These are phyloP conservation scores for Pelargonium cotyledonis DNA, from an alignment of 441 rosid genomes.

Conservation along the genomic window DNA sequence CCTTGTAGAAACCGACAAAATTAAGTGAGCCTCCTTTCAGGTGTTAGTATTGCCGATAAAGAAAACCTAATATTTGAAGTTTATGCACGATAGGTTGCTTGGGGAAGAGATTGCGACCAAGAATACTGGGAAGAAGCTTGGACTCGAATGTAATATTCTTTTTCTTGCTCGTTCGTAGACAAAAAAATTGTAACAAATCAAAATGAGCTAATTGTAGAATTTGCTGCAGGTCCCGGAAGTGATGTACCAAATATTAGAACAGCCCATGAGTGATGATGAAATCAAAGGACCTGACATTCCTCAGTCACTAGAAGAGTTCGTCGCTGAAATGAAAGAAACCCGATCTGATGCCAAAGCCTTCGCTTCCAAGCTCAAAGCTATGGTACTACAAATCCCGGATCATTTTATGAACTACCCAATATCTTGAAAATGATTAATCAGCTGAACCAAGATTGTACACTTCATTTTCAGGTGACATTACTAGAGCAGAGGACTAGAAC, in stretches of 20 bases:
- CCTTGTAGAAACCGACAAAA: no score
- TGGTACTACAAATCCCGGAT: constrained; percentile 36
- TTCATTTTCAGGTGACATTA: constrained; percentile 43
- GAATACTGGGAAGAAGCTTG: constrained; percentile 54
- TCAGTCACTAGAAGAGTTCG: constrained; percentile 73
- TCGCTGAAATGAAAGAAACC: constrained; percentile 51
- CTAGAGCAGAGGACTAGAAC: constrained; percentile 90
- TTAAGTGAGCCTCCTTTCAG: no score
- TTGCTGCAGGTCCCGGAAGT: constrained; percentile 69
- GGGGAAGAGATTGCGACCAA: constrained; percentile 74
- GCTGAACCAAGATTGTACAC: no score
- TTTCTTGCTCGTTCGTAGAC: background rate
- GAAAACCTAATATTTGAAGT: background rate
- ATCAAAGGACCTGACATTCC: constrained; percentile 68
- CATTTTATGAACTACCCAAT: background rate
- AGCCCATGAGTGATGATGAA: constrained; percentile 59
- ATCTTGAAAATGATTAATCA: no score
- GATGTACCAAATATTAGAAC: constrained; percentile 61
- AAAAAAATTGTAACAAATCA: no score
- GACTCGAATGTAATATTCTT: constrained; percentile 50
- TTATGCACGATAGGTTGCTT: constrained; percentile 52
- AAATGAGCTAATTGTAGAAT: background rate
- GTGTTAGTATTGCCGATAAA: no score
- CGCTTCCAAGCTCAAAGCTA: constrained; percentile 79
- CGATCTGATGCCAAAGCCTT: constrained; percentile 63